Percentiles rank a stretch among this genome's conserved stretches.
These are phyloP conservation scores for Cymbidium sinense DNA, from an alignment of 106 monocot species.

Conservation along the genomic window DNA sequence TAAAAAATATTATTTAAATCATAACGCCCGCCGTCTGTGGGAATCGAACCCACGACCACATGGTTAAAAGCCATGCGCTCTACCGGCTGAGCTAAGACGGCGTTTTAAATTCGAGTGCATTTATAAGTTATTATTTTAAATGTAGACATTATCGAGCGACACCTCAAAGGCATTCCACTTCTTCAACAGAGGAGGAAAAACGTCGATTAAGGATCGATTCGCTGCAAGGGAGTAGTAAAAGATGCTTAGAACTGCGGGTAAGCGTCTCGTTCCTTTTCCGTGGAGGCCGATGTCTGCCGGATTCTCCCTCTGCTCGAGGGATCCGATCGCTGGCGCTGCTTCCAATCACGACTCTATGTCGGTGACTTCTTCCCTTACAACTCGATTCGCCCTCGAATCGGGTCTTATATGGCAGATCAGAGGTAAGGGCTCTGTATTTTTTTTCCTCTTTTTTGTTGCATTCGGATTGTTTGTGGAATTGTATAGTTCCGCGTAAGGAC, in stretches of 20 bases:
- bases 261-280: constrained; percentile 28
- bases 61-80: constrained; percentile 20
- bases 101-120: too few species aligned
- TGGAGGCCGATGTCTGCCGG: constrained; percentile 14
- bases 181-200: too few species aligned
- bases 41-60: constrained; percentile 14
- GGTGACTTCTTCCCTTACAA: neutral
- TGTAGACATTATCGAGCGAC: too few species aligned
- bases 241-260: constrained; percentile 34
- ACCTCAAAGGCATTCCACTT: too few species aligned
- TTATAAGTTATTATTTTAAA: too few species aligned
- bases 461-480: neutral
- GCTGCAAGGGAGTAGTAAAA: neutral
- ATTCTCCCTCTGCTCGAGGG: constrained; percentile 10
- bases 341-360: constrained; percentile 9
- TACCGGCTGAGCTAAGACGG: constrained; percentile 21
- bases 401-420: constrained; percentile 13
- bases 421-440: too few species aligned
- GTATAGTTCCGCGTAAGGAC: too few species aligned
- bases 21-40: neutral
- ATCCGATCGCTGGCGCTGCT: constrained; percentile 14
- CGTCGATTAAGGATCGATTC: neutral
- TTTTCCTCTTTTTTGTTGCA: neutral
- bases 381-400: constrained; percentile 7
- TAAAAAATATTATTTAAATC: too few species aligned